These are phyloP conservation scores for Aspergillus incahuasiensis DNA, from an alignment of 495 filamentous ascomycete genomes.

Conservation along the genomic window DNA sequence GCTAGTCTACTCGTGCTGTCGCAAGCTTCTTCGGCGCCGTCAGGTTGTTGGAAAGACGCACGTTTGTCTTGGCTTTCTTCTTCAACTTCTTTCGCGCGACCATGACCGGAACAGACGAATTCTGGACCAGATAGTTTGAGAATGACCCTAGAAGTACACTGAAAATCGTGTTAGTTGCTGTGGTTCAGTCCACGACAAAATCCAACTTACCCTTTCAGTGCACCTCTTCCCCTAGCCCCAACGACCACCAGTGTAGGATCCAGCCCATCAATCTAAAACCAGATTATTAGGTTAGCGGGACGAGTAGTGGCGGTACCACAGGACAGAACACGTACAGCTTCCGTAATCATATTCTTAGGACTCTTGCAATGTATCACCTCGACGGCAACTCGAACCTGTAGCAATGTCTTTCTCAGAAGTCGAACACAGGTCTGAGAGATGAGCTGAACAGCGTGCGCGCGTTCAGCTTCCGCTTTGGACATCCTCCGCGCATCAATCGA, in stretches of 20 bases:
- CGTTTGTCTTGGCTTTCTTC: conserved; percentile 61
- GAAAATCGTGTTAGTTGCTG: conserved; percentile 11
- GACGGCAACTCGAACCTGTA: conserved; percentile 87
- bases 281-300: not conserved
- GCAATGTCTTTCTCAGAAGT: conserved; percentile 78
- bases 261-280: conserved; percentile 72
- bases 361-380: conserved; percentile 99
- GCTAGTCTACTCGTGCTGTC: conserved; percentile 60
- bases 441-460: conserved; percentile 66
- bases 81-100: conserved; percentile 77
- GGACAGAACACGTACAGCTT: conserved; percentile 54
- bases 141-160: conserved; percentile 93
- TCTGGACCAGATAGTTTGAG: conserved; percentile 93
- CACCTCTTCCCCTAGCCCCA: conserved; percentile 82
- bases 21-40: conserved; percentile 58
- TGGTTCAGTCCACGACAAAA: not conserved
- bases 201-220: conserved; percentile 77
- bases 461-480: conserved; percentile 67
- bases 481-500: conserved; percentile 41
- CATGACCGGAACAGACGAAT: conserved; percentile 95
- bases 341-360: conserved; percentile 77
- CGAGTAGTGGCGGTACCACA: not conserved
- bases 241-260: conserved; percentile 91
- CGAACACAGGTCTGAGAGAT: conserved; percentile 77
- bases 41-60: conserved; percentile 69